phyloP scores from a whole-genome alignment of 2,329 filamentous ascomycete species.

The Trichophyton simii region DNA sequence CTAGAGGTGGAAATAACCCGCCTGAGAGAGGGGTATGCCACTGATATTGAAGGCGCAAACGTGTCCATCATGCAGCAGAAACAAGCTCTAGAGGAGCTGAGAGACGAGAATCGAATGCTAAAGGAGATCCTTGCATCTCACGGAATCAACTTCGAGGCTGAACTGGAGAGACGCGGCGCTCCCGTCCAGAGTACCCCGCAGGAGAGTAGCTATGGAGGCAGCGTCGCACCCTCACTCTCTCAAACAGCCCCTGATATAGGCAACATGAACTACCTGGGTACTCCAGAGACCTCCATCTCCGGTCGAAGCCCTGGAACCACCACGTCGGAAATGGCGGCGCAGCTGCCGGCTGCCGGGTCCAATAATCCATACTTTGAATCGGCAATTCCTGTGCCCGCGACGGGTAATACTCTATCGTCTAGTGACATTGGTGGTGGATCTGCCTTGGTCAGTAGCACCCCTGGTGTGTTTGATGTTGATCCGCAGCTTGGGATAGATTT shows the following conservation, averaged over 20 bases:
- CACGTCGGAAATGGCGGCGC: background rate
- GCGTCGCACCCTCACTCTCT: constrained; percentile 25
- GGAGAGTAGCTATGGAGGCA: constrained; percentile 33
- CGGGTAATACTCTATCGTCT: background rate
- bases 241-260: constrained; percentile 9
- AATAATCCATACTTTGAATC: background rate
- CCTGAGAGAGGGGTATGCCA: constrained; percentile 63
- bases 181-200: constrained; percentile 14
- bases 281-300: constrained; percentile 11
- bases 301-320: constrained; percentile 9
- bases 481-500: constrained; percentile 38
- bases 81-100: constrained; percentile 57
- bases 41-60: constrained; percentile 44
- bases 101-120: constrained; percentile 68
- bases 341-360: background rate
- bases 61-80: constrained; percentile 50
- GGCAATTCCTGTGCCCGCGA: background rate
- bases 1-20: constrained; percentile 84
- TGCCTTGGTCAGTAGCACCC: constrained; percentile 16
- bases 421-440: background rate
- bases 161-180: constrained; percentile 28
- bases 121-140: constrained; percentile 48
- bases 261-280: constrained; percentile 8
- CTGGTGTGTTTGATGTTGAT: constrained; percentile 34
- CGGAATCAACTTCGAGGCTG: constrained; percentile 46